Percentiles rank a stretch among this genome's conserved stretches.
Conservation (phyloP, 371 early-diverging fungal genomes). For the Apophysomyces sp. region DNA sequence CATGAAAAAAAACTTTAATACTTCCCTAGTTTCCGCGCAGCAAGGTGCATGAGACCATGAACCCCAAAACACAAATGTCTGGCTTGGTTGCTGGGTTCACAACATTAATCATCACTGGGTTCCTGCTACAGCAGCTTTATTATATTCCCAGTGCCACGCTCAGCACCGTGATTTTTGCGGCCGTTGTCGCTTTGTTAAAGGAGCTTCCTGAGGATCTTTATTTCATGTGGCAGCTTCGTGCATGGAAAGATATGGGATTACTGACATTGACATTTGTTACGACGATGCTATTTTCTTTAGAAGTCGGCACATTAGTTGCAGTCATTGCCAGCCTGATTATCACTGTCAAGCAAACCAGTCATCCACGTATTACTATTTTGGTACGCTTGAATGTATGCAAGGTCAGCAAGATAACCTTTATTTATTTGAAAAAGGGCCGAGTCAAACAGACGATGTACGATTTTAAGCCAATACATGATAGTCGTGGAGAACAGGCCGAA, state of each 20-base stretch:
- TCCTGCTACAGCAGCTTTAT: conserved; percentile 73
- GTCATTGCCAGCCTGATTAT: conserved; percentile 78
- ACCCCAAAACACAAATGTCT: conserved; percentile 79
- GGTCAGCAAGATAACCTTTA: background rate
- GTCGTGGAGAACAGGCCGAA: conserved; percentile 41
- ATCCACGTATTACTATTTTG: conserved; percentile 73
- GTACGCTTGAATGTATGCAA: conserved; percentile 20
- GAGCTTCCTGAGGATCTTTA: conserved; percentile 70
- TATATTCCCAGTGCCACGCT: conserved; percentile 82
- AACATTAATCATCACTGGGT: conserved; percentile 65
- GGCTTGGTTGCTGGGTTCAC: conserved; percentile 73
- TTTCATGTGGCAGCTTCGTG: conserved; percentile 75
- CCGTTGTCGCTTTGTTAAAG: conserved; percentile 77
- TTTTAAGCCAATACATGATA: conserved; percentile 47
- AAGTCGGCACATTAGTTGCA: conserved; percentile 83
- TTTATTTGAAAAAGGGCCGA: conserved; percentile 12
- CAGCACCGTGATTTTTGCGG: conserved; percentile 79
- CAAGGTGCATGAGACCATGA: conserved; percentile 82
- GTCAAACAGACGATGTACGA: conserved; percentile 20
- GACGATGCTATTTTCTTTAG: conserved; percentile 80
- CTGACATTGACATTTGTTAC: conserved; percentile 72
- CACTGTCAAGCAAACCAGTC: conserved; percentile 85
- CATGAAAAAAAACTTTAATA: background rate
- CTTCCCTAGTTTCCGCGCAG: conserved; percentile 64
- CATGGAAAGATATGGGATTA: conserved; percentile 81